Conservation (phyloP, 805 yeast species). For the Candida palmyrensis region DNA sequence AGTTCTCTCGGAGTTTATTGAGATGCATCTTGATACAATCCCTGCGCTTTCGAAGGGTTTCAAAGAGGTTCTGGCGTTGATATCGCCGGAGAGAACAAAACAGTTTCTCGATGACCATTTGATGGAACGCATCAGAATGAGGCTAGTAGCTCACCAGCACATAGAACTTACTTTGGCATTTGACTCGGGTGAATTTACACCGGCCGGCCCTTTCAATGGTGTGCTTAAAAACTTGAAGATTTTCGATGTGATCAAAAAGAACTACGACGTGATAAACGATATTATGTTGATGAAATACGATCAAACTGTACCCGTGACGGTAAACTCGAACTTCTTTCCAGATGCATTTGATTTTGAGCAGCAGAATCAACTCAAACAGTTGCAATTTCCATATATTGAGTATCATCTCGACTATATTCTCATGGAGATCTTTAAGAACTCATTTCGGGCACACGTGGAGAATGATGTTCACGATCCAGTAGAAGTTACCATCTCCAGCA, state of each 20-base stretch:
- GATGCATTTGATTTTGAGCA: slow-evolving; percentile 20
- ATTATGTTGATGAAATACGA: slow-evolving; percentile 82
- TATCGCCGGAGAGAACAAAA: slow-evolving; percentile 48
- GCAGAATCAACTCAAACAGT: slow-evolving; percentile 10
- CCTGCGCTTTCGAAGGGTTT: slow-evolving; percentile 81
- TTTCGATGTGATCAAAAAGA: slow-evolving; percentile 54
- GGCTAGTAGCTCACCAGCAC: slow-evolving; percentile 83
- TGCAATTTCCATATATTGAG: slow-evolving; percentile 72
- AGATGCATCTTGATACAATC: slow-evolving; percentile 79
- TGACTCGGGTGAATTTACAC: slow-evolving; percentile 30
- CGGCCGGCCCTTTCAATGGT: slow-evolving; percentile 51
- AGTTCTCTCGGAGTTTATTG: slow-evolving; percentile 55
- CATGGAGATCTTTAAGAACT: slow-evolving; percentile 81
- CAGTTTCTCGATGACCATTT: slow-evolving; percentile 70
- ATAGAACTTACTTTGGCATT: slow-evolving; percentile 48
- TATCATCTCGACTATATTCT: slow-evolving; percentile 84
- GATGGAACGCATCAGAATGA: slow-evolving; percentile 79
- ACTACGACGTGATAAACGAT: slow-evolving; percentile 74
- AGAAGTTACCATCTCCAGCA: slow-evolving; percentile 31
- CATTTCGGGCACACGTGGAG: slow-evolving; percentile 86
- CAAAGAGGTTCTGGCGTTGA: slow-evolving; percentile 50
- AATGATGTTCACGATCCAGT: slow-evolving; percentile 39
- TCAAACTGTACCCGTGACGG: slow-evolving; percentile 53
- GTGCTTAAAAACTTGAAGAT: slow-evolving; percentile 65
- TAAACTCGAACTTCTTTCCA: slow-evolving; percentile 40